Evolutionary conservation across 495 filamentous ascomycete species (phyloP).

Genomic region (Annulohypoxylon nitens): DNA sequence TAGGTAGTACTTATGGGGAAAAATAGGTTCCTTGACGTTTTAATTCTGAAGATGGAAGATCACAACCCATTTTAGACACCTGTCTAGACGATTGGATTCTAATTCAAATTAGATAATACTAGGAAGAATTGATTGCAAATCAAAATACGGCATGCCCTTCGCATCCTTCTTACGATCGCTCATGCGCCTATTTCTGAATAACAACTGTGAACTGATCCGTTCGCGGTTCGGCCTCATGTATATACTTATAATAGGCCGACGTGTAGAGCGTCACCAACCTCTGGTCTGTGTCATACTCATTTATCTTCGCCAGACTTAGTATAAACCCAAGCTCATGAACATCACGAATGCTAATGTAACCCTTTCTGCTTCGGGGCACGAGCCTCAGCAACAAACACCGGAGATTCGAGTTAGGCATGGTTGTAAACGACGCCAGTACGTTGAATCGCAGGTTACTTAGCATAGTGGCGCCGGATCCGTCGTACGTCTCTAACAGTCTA

Average conservation of each 20-base stretch:
- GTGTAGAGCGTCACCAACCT: neutral
- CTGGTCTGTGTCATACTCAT: neutral
- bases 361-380: neutral
- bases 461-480: slow-evolving; percentile 34
- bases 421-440: slow-evolving; percentile 12
- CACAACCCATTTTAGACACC: too few species aligned
- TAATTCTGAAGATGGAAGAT: too few species aligned
- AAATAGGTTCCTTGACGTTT: too few species aligned
- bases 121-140: too few species aligned
- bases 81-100: too few species aligned
- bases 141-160: too few species aligned
- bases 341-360: neutral
- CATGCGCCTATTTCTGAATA: neutral
- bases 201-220: slow-evolving; percentile 1
- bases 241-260: slow-evolving; percentile 1
- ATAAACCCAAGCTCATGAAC: neutral
- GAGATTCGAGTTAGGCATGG: neutral
- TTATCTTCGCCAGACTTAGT: neutral
- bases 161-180: neutral
- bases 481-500: slow-evolving; percentile 21
- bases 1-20: too few species aligned
- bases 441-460: slow-evolving; percentile 40
- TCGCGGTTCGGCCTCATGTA: neutral
- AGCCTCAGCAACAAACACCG: slow-evolving; percentile 1
- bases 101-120: neutral